Evolutionary conservation across 2,329 filamentous ascomycete genomes (phyloP).

Genomic region (Epichloe festucae): DNA sequence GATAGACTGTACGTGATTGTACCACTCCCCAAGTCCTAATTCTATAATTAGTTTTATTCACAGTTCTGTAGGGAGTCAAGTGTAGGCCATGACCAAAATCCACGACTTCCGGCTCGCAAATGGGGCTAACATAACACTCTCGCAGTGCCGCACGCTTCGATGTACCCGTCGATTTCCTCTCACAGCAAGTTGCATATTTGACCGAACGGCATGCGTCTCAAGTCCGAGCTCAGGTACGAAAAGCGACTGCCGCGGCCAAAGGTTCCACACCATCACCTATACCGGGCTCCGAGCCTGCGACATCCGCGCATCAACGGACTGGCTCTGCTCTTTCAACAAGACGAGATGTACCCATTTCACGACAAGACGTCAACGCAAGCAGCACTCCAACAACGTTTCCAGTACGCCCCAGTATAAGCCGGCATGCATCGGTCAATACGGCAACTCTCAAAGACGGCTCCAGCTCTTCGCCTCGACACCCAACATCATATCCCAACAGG

Average conservation of each 20-base stretch:
- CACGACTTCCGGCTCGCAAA: conserved; percentile 9
- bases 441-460: conserved; percentile 25
- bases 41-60: conserved; percentile 6
- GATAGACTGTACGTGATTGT: conserved; percentile 60
- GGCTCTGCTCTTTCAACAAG: conserved; percentile 44
- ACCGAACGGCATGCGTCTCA: conserved; percentile 85
- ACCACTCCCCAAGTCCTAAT: background rate
- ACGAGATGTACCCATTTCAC: conserved; percentile 40
- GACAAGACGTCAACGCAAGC: conserved; percentile 31
- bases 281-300: conserved; percentile 33
- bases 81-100: conserved; percentile 36
- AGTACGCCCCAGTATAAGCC: conserved; percentile 31
- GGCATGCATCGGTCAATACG: conserved; percentile 36
- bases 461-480: conserved; percentile 13
- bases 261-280: conserved; percentile 46
- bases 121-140: conserved; percentile 10
- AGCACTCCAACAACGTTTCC: conserved; percentile 31
- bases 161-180: conserved; percentile 75
- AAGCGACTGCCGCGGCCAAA: conserved; percentile 46
- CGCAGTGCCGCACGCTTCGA: conserved; percentile 61
- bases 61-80: conserved; percentile 50
- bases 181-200: conserved; percentile 87
- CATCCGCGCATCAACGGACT: conserved; percentile 26
- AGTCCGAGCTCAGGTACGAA: conserved; percentile 80
- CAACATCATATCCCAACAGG: conserved; percentile 11